Conservation (phyloP, 1,139 yeast species). For the Sugiyamaella xylanicola region DNA sequence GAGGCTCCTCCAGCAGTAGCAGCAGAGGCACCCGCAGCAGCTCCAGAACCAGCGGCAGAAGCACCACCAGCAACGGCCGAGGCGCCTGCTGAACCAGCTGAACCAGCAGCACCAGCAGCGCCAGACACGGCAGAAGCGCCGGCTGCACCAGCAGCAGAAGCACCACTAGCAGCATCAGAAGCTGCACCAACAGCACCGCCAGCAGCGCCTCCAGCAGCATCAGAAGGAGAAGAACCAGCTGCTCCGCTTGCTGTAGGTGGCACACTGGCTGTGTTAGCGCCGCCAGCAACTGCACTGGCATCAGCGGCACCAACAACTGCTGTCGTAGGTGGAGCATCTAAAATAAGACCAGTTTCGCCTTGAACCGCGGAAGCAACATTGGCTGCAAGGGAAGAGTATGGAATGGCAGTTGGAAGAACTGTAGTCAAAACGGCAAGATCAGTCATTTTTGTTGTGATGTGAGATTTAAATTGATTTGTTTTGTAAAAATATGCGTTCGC, state of each 20-base stretch:
- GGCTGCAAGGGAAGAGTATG: constrained; percentile 15
- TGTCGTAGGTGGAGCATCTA: constrained; percentile 11
- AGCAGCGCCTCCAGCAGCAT: constrained; percentile 21
- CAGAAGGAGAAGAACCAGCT: constrained; percentile 18
- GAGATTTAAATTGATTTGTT: too few species aligned
- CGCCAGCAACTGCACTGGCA: background rate
- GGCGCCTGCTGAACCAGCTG: constrained; percentile 21
- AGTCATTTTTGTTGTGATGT: constrained; percentile 13
- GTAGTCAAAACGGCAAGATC: background rate
- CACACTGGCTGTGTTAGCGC: constrained; percentile 19
- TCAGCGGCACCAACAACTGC: constrained; percentile 20
- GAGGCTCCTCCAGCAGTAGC: constrained; percentile 22
- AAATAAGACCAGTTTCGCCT: constrained; percentile 4
- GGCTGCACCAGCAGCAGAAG: constrained; percentile 20
- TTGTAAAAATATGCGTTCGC: too few species aligned
- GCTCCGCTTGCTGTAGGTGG: constrained; percentile 20
- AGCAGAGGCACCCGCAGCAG: constrained; percentile 21
- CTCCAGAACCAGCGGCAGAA: constrained; percentile 22
- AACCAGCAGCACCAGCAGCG: constrained; percentile 21
- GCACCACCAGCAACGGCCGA: constrained; percentile 23
- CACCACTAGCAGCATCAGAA: constrained; percentile 17
- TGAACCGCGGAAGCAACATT: constrained; percentile 12
- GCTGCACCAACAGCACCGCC: constrained; percentile 20
- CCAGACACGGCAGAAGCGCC: constrained; percentile 22
- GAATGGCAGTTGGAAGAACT: constrained; percentile 13